phyloP scores from a whole-genome alignment of 2,329 filamentous ascomycete genomes.

The Aspergillus pseudoglaucus region DNA sequence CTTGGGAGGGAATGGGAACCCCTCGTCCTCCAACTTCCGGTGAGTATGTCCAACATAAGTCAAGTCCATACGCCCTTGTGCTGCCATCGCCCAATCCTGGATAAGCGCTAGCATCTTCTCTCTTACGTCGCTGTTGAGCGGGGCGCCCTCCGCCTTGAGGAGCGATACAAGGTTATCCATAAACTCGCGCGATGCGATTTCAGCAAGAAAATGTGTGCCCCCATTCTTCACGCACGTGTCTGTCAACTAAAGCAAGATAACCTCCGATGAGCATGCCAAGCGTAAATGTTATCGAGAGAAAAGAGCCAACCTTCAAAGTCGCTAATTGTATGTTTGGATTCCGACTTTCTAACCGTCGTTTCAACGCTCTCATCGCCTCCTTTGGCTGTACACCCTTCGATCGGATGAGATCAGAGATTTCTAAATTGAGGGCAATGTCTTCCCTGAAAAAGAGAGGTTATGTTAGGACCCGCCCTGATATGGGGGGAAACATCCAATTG shows the following conservation, averaged over 20 bases:
- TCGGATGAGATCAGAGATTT: slow-evolving; percentile 95
- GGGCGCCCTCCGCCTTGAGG: slow-evolving; percentile 68
- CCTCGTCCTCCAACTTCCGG: slow-evolving; percentile 70
- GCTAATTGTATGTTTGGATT: slow-evolving; percentile 96
- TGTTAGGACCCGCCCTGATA: slow-evolving; percentile 5
- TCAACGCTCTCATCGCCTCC: slow-evolving; percentile 95
- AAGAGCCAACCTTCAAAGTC: slow-evolving; percentile 67
- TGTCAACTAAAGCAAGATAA: slow-evolving; percentile 58
- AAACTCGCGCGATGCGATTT: slow-evolving; percentile 95
- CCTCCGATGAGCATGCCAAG: slow-evolving; percentile 11
- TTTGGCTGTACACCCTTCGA: slow-evolving; percentile 96
- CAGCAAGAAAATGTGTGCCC: slow-evolving; percentile 84
- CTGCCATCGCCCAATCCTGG: slow-evolving; percentile 85
- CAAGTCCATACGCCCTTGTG: slow-evolving; percentile 75
- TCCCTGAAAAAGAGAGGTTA: slow-evolving; percentile 51
- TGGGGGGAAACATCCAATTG: background rate
- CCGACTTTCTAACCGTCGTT: slow-evolving; percentile 89
- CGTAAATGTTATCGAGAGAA: background rate
- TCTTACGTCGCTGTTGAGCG: slow-evolving; percentile 79
- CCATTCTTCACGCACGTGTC: slow-evolving; percentile 99
- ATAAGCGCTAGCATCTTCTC: slow-evolving; percentile 88
- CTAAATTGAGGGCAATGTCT: slow-evolving; percentile 93
- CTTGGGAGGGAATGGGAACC: slow-evolving; percentile 82
- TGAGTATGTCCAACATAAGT: slow-evolving; percentile 87
- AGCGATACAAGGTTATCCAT: slow-evolving; percentile 95